Evolutionary conservation across 306 rosid species (phyloP).

Genomic region (Rosa rugosa): DNA sequence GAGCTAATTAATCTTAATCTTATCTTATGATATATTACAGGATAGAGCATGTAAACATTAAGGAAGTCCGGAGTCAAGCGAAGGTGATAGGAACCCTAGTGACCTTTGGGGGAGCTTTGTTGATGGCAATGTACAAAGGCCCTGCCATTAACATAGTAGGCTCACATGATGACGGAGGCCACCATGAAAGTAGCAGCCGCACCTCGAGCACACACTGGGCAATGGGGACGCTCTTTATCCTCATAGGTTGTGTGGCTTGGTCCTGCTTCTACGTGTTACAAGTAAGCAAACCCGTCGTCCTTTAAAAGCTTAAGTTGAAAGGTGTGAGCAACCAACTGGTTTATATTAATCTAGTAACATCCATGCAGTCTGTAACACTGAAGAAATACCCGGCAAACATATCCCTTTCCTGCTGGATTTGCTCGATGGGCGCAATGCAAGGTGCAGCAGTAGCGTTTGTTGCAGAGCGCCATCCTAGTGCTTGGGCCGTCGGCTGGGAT

Average conservation of each 20-base stretch:
- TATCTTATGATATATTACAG: not conserved
- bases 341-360: not conserved
- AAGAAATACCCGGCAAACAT: constrained; percentile 65
- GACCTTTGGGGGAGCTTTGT: constrained; percentile 55
- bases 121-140: constrained; percentile 82
- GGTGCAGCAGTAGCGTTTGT: constrained; percentile 44
- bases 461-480: constrained; percentile 36
- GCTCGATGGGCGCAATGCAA: constrained; percentile 56
- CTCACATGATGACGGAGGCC: constrained; percentile 21
- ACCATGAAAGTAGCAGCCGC: constrained; percentile 16
- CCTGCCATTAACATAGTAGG: constrained; percentile 44
- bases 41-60: constrained; percentile 37
- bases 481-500: constrained; percentile 69
- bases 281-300: constrained; percentile 13
- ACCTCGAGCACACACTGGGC: constrained; percentile 47
- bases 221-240: constrained; percentile 53
- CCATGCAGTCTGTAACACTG: constrained; percentile 52
- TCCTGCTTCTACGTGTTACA: constrained; percentile 65
- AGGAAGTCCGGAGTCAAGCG: constrained; percentile 37
- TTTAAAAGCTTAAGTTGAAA: not conserved
- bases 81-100: constrained; percentile 44
- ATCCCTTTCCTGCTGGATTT: constrained; percentile 56
- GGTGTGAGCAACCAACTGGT: too few species aligned
- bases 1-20: not conserved
- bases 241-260: constrained; percentile 69